Percentiles rank a stretch among this genome's conserved stretches.
Conservation (phyloP, 805 yeast species). For the Candida tallmaniae region DNA sequence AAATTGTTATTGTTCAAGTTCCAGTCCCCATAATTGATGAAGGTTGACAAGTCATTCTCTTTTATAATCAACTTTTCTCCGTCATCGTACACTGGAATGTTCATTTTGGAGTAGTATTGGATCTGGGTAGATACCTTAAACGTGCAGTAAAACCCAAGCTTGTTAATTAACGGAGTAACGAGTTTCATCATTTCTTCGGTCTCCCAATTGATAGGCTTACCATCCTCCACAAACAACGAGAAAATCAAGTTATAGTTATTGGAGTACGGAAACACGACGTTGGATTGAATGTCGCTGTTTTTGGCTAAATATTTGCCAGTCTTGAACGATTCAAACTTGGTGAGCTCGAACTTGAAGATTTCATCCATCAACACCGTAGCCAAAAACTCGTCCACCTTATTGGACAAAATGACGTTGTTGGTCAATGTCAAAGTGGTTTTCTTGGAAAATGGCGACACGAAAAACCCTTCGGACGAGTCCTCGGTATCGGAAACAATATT, state of each 20-base stretch:
- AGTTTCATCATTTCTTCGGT: slow-evolving; percentile 49
- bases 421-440: slow-evolving; percentile 26
- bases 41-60: slow-evolving; percentile 59
- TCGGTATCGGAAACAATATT: slow-evolving; percentile 11
- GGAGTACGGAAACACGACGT: slow-evolving; percentile 49
- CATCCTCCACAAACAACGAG: slow-evolving; percentile 68
- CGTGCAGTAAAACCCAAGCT: slow-evolving; percentile 54
- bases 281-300: slow-evolving; percentile 13
- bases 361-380: slow-evolving; percentile 32
- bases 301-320: background rate
- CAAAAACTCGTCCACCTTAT: slow-evolving; percentile 32
- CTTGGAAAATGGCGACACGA: slow-evolving; percentile 36
- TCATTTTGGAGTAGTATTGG: slow-evolving; percentile 56
- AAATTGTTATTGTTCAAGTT: slow-evolving; percentile 54
- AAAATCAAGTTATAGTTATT: slow-evolving; percentile 73
- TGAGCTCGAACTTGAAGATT: slow-evolving; percentile 37
- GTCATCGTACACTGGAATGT: slow-evolving; percentile 17
- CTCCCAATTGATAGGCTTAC: slow-evolving; percentile 69
- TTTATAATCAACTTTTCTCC: slow-evolving; percentile 31
- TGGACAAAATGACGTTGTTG: slow-evolving; percentile 17
- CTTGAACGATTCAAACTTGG: slow-evolving; percentile 15
- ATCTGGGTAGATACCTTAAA: slow-evolving; percentile 78
- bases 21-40: slow-evolving; percentile 86
- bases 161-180: slow-evolving; percentile 52
- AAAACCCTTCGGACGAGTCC: slow-evolving; percentile 8